Evolutionary conservation across 768 basidiomycete species (phyloP).

Genomic region (Kwoniella sp.): DNA sequence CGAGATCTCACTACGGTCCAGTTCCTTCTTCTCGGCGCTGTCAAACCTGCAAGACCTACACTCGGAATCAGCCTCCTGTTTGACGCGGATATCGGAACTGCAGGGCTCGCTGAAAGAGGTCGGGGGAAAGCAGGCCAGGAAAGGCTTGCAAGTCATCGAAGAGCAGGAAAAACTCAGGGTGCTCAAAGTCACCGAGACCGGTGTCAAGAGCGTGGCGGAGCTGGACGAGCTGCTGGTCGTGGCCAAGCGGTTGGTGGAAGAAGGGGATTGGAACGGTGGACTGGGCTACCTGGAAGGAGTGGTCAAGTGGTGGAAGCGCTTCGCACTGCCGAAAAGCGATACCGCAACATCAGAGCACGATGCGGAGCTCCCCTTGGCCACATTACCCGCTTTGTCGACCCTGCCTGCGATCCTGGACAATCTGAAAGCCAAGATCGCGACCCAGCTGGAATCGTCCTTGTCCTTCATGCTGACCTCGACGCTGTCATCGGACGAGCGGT

Average conservation of each 20-base stretch:
- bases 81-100: conserved; percentile 68
- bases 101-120: conserved; percentile 69
- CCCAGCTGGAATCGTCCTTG: conserved; percentile 37
- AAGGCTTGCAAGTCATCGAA: conserved; percentile 68
- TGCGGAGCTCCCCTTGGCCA: conserved; percentile 21
- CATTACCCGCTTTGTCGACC: conserved; percentile 25
- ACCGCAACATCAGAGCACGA: background rate
- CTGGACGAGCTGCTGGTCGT: conserved; percentile 74
- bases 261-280: conserved; percentile 84
- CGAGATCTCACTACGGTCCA: conserved; percentile 83
- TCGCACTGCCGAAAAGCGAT: conserved; percentile 14
- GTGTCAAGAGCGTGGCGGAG: conserved; percentile 56
- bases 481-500: conserved; percentile 9
- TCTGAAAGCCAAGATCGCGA: conserved; percentile 23
- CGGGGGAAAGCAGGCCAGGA: conserved; percentile 69
- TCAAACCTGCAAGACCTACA: conserved; percentile 90
- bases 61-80: conserved; percentile 76
- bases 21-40: conserved; percentile 93
- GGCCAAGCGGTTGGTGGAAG: conserved; percentile 67
- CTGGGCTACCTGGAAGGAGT: conserved; percentile 54
- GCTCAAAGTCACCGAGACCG: conserved; percentile 54
- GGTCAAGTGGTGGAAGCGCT: conserved; percentile 43
- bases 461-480: conserved; percentile 20
- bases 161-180: conserved; percentile 60
- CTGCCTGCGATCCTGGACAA: conserved; percentile 24